A percentile compares a stretch with the other conserved stretches of the same genome.
Conservation (phyloP, 805 yeast genomes). For the Saccharomycopsis malanga region DNA sequence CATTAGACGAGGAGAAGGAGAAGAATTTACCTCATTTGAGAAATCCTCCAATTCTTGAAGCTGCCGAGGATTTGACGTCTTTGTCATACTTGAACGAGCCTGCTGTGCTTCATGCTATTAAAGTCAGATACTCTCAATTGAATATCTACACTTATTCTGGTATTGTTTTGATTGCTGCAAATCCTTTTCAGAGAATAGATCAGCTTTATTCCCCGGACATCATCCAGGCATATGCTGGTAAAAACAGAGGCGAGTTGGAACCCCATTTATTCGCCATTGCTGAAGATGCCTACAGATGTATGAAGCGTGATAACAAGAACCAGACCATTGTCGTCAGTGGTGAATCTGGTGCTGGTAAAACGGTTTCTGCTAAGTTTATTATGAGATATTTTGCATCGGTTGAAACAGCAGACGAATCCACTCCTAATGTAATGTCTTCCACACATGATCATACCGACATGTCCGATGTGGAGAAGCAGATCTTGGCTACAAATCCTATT, state of each 20-base stretch:
- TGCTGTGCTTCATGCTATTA: constrained; percentile 90
- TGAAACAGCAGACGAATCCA: constrained; percentile 39
- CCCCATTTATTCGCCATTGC: constrained; percentile 98
- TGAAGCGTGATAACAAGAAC: constrained; percentile 77
- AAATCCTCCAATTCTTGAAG: constrained; percentile 87
- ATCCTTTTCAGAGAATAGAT: constrained; percentile 91
- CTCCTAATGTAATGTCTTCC: constrained; percentile 32
- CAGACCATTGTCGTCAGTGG: constrained; percentile 97
- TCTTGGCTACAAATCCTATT: constrained; percentile 91
- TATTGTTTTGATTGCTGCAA: constrained; percentile 91
- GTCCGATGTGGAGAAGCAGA: constrained; percentile 89
- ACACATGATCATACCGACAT: constrained; percentile 47
- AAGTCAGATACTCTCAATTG: constrained; percentile 79
- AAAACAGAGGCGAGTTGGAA: constrained; percentile 87
- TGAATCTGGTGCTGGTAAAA: constrained; percentile 98
- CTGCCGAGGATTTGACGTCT: constrained; percentile 90
- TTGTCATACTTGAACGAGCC: constrained; percentile 93
- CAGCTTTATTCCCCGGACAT: constrained; percentile 86
- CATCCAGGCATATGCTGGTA: constrained; percentile 91
- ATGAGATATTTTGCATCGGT: constrained; percentile 98
- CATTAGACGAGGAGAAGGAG: constrained; percentile 44
- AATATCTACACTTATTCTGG: constrained; percentile 95
- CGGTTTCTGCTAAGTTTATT: constrained; percentile 93
- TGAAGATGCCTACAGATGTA: constrained; percentile 92
- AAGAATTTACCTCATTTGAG: constrained; percentile 68